phyloP scores from a whole-genome alignment of 352 stramenopile genomes.

The Thalassiosira ordinaria region DNA sequence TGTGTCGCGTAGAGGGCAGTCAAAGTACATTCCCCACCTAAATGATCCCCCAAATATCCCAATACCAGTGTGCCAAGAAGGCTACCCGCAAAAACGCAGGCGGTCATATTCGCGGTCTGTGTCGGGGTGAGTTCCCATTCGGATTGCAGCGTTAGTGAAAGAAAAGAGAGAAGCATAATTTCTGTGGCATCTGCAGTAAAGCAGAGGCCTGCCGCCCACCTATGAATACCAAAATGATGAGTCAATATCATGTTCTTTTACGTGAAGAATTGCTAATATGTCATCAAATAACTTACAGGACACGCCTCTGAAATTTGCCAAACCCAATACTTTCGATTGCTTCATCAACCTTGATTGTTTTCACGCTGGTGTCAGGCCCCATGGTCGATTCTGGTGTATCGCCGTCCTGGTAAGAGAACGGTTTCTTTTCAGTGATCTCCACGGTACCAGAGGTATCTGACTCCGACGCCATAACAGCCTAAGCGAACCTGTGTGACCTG shows the following conservation, averaged over 20 bases:
- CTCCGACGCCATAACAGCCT: neutral
- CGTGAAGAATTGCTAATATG: neutral
- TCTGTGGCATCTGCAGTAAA: conserved; percentile 82
- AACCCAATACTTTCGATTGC: conserved; percentile 74
- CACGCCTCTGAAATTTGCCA: conserved; percentile 29
- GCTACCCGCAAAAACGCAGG: conserved; percentile 68
- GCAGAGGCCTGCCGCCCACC: conserved; percentile 67
- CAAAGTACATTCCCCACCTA: too few species aligned
- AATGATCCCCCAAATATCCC: conserved; percentile 73
- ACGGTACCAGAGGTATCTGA: neutral
- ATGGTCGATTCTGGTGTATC: too few species aligned
- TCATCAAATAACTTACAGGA: conserved; percentile 7
- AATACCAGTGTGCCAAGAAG: conserved; percentile 73
- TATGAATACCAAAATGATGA: neutral
- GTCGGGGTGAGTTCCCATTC: conserved; percentile 67
- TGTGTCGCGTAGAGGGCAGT: too few species aligned
- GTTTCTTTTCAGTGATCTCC: neutral
- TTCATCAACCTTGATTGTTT: conserved; percentile 60
- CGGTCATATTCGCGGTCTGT: conserved; percentile 70
- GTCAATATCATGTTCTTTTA: neutral
- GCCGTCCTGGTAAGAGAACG: neutral
- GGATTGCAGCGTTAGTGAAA: conserved; percentile 67
- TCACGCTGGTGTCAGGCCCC: neutral
- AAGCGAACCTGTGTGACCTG: too few species aligned
- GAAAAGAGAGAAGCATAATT: conserved; percentile 76